phyloP scores from a whole-genome alignment of 1,284 basidiomycete species.

The Meripilus lineatus region DNA sequence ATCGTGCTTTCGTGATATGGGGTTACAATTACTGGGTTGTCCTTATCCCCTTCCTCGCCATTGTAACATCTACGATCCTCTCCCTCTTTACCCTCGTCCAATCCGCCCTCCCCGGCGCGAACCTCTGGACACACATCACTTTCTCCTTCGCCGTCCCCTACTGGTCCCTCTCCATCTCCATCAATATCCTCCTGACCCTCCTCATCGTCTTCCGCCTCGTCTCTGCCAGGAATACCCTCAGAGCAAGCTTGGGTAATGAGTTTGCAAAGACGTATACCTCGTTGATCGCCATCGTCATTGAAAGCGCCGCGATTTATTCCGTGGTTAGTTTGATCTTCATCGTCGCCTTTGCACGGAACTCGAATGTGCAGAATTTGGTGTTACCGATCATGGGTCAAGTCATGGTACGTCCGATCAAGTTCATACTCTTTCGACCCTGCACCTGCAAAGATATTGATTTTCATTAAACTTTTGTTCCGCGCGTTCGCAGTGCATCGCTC shows the following conservation, averaged over 20 bases:
- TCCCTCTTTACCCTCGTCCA: constrained; percentile 2
- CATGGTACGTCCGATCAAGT: background rate
- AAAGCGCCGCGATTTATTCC: constrained; percentile 1
- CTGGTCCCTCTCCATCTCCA: constrained; percentile 7
- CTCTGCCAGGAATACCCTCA: background rate
- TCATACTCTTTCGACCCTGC: background rate
- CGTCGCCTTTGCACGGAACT: constrained; percentile 1
- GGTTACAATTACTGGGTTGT: no score
- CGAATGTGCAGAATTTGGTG: background rate
- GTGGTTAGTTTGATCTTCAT: constrained; percentile 1
- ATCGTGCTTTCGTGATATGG: no score
- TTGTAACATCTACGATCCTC: no score
- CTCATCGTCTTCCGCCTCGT: constrained; percentile 5
- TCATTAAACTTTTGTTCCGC: no score
- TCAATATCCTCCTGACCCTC: constrained; percentile 9
- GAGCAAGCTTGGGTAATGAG: background rate
- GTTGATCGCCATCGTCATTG: constrained; percentile 1
- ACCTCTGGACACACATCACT: constrained; percentile 6
- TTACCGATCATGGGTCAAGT: constrained; percentile 1
- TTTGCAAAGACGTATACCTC: background rate
- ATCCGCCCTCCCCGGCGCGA: constrained; percentile 4
- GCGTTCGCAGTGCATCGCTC: constrained; percentile 1
- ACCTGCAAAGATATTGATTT: background rate
- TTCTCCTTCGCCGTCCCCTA: constrained; percentile 10
- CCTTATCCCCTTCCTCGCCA: no score